Conservation (phyloP, 345 rosid genomes). For the Erysimum cheiranthoides region DNA sequence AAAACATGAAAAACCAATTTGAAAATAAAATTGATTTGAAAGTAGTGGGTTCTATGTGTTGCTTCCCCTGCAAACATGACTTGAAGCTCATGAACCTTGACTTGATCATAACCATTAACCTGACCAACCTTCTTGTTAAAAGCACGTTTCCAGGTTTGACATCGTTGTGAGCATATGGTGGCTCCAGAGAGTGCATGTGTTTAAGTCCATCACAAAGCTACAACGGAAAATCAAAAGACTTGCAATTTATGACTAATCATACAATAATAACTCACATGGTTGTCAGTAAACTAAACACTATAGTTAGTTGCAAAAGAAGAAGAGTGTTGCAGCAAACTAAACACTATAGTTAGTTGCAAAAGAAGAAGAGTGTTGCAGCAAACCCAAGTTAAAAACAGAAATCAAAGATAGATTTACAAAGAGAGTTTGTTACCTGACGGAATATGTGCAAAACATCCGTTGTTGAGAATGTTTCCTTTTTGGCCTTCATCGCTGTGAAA, state of each 20-base stretch:
- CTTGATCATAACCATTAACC: too few relatives aligned
- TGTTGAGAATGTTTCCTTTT: conserved; percentile 83
- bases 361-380: conserved; percentile 10
- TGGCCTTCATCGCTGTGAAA: conserved; percentile 76
- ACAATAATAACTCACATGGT: conserved; percentile 9
- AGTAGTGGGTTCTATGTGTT: too few relatives aligned
- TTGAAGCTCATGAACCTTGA: too few relatives aligned
- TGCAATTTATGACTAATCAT: conserved; percentile 3
- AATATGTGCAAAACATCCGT: conserved; percentile 90
- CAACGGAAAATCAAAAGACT: conserved; percentile 27
- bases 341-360: background rate
- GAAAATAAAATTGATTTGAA: too few relatives aligned
- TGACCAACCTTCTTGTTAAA: too few relatives aligned
- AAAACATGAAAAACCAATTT: too few relatives aligned
- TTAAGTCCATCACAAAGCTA: conserved; percentile 98
- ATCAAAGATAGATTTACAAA: conserved; percentile 9
- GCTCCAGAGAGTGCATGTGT: conserved; percentile 92
- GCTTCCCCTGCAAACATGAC: too few relatives aligned
- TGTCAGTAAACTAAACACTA: conserved; percentile 1
- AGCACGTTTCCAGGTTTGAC: conserved; percentile 96
- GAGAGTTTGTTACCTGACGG: conserved; percentile 65
- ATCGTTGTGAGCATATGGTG: conserved; percentile 99
- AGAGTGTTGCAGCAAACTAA: conserved; percentile 1
- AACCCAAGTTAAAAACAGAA: background rate
- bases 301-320: conserved; percentile 11